Evolutionary conservation across 768 basidiomycete species (phyloP).

Genomic region (Nidula microcarpa): DNA sequence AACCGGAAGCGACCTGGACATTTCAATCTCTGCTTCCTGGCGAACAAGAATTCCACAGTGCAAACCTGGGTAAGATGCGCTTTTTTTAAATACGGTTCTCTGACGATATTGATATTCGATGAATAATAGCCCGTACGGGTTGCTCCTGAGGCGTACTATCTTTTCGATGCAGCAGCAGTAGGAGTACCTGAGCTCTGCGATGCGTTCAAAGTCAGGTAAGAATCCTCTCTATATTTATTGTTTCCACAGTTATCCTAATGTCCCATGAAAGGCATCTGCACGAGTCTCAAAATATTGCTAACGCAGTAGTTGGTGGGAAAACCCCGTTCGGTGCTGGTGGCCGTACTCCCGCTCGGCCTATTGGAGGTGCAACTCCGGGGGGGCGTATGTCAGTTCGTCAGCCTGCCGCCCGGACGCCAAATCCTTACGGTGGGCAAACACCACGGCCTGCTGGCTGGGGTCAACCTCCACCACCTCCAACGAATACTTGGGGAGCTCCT

Average conservation of each 20-base stretch:
- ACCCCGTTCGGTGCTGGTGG: constrained; percentile 75
- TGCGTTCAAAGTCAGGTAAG: constrained; percentile 89
- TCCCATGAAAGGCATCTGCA: constrained; percentile 60
- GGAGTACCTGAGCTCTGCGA: constrained; percentile 94
- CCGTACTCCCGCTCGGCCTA: constrained; percentile 75
- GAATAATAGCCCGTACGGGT: constrained; percentile 75
- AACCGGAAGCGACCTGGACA: constrained; percentile 90
- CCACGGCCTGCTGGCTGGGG: constrained; percentile 25
- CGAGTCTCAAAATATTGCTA: constrained; percentile 63
- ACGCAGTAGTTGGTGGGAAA: constrained; percentile 56
- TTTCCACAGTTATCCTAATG: not conserved
- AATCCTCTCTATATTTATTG: not conserved
- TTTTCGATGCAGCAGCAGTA: constrained; percentile 86
- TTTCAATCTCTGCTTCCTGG: constrained; percentile 90
- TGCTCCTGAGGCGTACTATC: constrained; percentile 82
- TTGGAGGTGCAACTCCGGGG: constrained; percentile 67
- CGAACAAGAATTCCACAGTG: constrained; percentile 85
- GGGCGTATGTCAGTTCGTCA: constrained; percentile 78
- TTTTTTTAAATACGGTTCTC: not conserved
- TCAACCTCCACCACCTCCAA: constrained; percentile 17
- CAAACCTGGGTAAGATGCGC: constrained; percentile 77
- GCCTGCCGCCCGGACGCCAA: constrained; percentile 64
- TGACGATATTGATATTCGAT: constrained; percentile 5
- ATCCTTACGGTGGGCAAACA: constrained; percentile 63
- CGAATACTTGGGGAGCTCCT: constrained; percentile 20